These are phyloP conservation scores for Massariosphaeria phaeospora DNA, from an alignment of 495 filamentous ascomycete species.

Conservation along the genomic window DNA sequence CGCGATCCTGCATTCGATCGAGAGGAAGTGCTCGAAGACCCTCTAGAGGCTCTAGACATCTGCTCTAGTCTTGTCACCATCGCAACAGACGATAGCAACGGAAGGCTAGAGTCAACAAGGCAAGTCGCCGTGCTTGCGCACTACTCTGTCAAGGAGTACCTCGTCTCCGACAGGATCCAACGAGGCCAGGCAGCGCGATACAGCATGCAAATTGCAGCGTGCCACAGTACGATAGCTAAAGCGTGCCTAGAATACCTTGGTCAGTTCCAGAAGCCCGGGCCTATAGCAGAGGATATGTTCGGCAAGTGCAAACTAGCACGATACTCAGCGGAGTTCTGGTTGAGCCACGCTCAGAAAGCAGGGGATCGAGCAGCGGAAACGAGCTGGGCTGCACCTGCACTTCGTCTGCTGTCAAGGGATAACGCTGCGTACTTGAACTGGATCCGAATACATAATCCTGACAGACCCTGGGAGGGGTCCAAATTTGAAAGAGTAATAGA, in stretches of 20 bases:
- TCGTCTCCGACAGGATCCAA: constrained; percentile 4
- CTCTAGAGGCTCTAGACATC: constrained; percentile 1
- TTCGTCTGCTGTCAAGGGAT: background rate
- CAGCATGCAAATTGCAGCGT: background rate
- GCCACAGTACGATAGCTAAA: constrained; percentile 4
- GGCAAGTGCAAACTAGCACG: constrained; percentile 1
- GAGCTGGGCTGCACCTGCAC: background rate
- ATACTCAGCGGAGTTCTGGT: constrained; percentile 13
- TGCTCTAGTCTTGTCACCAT: constrained; percentile 10
- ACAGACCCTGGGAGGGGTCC: constrained; percentile 1
- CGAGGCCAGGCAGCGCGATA: constrained; percentile 7
- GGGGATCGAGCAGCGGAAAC: background rate
- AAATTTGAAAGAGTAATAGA: background rate
- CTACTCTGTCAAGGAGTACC: constrained; percentile 9
- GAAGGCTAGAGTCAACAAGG: background rate
- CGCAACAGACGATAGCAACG: background rate
- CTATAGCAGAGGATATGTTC: background rate
- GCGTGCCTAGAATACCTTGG: constrained; percentile 2
- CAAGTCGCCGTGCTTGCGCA: constrained; percentile 1
- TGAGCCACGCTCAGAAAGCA: constrained; percentile 3
- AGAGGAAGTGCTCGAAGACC: constrained; percentile 14
- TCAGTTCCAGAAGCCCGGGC: constrained; percentile 5
- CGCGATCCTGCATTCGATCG: constrained; percentile 13
- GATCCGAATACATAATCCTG: constrained; percentile 10
- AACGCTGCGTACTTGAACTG: constrained; percentile 6